A percentile compares a stretch with the other conserved stretches of the same genome.
Evolutionary conservation across 129 eudicot species (phyloP).

Genomic region (Silybum marianum): DNA sequence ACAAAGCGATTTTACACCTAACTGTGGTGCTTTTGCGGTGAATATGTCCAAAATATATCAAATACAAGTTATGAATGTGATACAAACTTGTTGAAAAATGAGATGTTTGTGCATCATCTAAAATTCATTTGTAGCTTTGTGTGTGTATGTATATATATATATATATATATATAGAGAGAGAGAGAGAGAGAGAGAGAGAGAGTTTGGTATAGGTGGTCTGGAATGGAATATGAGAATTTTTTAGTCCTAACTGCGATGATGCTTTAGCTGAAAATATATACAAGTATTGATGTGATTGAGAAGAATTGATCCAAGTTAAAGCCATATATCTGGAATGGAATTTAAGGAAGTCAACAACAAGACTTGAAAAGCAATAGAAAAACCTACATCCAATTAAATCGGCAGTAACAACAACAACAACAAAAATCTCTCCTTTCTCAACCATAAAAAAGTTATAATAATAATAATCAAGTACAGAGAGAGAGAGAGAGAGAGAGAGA

Average conservation of each 20-base stretch:
- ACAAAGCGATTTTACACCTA: neutral
- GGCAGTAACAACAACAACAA: too few species aligned
- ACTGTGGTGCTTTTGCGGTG: neutral
- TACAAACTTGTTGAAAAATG: neutral
- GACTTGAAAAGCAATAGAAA: neutral
- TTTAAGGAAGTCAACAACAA: neutral
- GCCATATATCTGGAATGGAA: neutral
- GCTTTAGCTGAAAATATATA: neutral
- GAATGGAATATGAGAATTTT: conserved; percentile 3
- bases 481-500: conserved; percentile 4
- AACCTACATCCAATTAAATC: neutral
- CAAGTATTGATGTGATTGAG: neutral
- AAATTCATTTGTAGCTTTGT: neutral
- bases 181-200: too few species aligned
- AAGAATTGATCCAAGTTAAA: neutral
- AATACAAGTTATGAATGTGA: neutral
- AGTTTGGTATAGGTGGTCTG: too few species aligned
- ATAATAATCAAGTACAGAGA: neutral
- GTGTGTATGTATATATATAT: neutral
- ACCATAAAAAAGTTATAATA: too few species aligned
- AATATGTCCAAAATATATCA: neutral
- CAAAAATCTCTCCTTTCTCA: too few species aligned
- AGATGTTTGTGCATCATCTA: neutral
- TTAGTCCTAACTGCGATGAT: neutral
- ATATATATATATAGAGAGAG: too few species aligned